phyloP scores from a whole-genome alignment of 148 eudicot genomes.

The Limonium bicolor region DNA sequence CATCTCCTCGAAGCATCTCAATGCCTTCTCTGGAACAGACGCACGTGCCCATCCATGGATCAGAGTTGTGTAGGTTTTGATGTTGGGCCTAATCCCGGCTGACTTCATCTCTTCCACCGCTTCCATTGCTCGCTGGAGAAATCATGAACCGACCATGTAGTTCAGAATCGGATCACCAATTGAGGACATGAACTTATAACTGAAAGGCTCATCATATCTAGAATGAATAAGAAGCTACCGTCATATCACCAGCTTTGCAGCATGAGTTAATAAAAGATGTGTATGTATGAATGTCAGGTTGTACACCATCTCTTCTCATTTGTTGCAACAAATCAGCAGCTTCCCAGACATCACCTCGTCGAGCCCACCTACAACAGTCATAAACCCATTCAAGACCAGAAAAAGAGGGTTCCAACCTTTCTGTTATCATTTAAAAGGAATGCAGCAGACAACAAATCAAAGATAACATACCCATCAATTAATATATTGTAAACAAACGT shows the following conservation, averaged over 20 bases:
- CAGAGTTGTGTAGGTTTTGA: slow-evolving; percentile 78
- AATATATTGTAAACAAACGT: slow-evolving; percentile 88
- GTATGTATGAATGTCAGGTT: slow-evolving; percentile 89
- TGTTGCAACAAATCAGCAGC: slow-evolving; percentile 95
- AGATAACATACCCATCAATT: slow-evolving; percentile 66
- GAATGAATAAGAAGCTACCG: too few species aligned
- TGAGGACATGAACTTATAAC: too few species aligned
- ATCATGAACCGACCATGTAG: not conserved
- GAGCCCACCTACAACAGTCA: slow-evolving; percentile 72
- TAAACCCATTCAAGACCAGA: not conserved
- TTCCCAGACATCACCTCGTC: slow-evolving; percentile 99
- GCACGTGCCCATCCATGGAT: slow-evolving; percentile 95
- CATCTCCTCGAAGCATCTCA: slow-evolving; percentile 67
- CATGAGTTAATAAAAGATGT: slow-evolving; percentile 93
- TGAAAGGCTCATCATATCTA: too few species aligned
- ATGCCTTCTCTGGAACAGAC: slow-evolving; percentile 86
- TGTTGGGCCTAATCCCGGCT: slow-evolving; percentile 66
- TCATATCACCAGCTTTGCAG: slow-evolving; percentile 99
- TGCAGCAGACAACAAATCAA: too few species aligned
- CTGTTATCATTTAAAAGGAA: not conserved
- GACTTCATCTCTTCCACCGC: slow-evolving; percentile 71
- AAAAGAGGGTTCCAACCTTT: not conserved
- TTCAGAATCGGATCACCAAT: too few species aligned
- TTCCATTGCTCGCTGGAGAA: slow-evolving; percentile 44
- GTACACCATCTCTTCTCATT: slow-evolving; percentile 81